Evolutionary conservation across 805 yeast species (phyloP), one percentile per base, ranked within the genome.

Genomic region (Starmerella sp.): DNA sequence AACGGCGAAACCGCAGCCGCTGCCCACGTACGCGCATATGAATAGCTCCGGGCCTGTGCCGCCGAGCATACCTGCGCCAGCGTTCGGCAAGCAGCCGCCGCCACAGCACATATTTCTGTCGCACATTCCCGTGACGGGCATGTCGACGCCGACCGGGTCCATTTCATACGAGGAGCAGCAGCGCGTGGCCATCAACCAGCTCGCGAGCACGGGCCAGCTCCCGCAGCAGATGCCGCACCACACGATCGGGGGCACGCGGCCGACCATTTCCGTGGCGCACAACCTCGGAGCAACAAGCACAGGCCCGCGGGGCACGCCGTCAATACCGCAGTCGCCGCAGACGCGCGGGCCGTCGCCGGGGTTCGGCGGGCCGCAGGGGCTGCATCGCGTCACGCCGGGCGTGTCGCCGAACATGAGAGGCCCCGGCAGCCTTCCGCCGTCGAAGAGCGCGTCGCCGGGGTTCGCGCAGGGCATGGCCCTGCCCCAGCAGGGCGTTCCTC

Each of bases 71-170:
- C 44, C 52, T 6, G 28, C 30, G 22, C 30, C 41, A 5, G 13
- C 22, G 10, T 3, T 28, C 8, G 38, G 41, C 22, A 44, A 43
- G 13, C 22, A 14, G 30, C 45, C 45, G 37, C 56, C 56, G 6
- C 51, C 60, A 4, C 61, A 60, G 55, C 66, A 63, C 51, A 55
- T 62, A 17, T 47, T 55, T 8, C 55, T 63, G 29, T 41, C 58
- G 29, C 66, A 63, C 37, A 53, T 62, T 13, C 65, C 65, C 22
- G 62, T 62, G 3, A 56, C 62, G 7, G 61, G 62, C 47, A 55
- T 62, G 28, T 46, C 61, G 14, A 54, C 58, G 15, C 56, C 63
- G 13, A 44, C 52, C 4, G 63, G 60, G 37, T 34, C 63, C 9
- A 41, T 62, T 17, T 43, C 60, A 1, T 63, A 63, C 55, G 57